Percentiles rank a stretch among this genome's conserved stretches.
These are phyloP conservation scores for Lentinus polychrous DNA, from an alignment of 1,284 basidiomycete species.

Conservation along the genomic window DNA sequence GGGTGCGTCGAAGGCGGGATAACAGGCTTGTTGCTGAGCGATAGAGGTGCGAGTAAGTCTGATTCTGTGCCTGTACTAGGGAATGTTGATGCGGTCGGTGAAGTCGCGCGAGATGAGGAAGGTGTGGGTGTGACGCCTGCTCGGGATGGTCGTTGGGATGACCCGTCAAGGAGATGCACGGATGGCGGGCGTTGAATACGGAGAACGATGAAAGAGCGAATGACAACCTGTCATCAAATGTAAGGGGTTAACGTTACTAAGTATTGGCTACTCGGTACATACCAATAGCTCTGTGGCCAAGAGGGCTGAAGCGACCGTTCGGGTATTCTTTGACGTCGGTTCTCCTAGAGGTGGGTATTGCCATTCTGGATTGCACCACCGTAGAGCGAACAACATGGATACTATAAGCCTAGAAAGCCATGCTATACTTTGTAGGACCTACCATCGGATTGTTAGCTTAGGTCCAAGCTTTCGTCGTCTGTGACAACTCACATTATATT, in stretches of 20 bases:
- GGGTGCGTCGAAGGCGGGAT: conserved; percentile 32
- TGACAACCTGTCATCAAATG: conserved; percentile 35
- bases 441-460: conserved; percentile 2
- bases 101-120: conserved; percentile 23
- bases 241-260: conserved; percentile 10
- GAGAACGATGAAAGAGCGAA: conserved; percentile 44
- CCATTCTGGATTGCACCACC: conserved; percentile 34
- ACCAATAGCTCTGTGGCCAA: conserved; percentile 48
- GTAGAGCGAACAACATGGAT: conserved; percentile 36
- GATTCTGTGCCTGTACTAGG: conserved; percentile 10
- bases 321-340: conserved; percentile 28
- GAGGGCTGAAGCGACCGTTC: conserved; percentile 39
- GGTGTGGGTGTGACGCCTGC: conserved; percentile 18
- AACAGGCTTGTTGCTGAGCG: conserved; percentile 58
- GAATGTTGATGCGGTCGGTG: conserved; percentile 8
- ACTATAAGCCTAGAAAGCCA: conserved; percentile 55
- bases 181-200: conserved; percentile 57
- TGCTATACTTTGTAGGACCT: conserved; percentile 51
- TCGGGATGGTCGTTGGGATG: conserved; percentile 25
- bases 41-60: conserved; percentile 53
- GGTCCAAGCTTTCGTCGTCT: background rate
- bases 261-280: conserved; percentile 19
- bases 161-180: conserved; percentile 59
- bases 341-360: conserved; percentile 32
- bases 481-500: conserved; percentile 49